These are phyloP conservation scores for Amyloporia xantha DNA, from an alignment of 768 basidiomycete genomes.

Conservation along the genomic window DNA sequence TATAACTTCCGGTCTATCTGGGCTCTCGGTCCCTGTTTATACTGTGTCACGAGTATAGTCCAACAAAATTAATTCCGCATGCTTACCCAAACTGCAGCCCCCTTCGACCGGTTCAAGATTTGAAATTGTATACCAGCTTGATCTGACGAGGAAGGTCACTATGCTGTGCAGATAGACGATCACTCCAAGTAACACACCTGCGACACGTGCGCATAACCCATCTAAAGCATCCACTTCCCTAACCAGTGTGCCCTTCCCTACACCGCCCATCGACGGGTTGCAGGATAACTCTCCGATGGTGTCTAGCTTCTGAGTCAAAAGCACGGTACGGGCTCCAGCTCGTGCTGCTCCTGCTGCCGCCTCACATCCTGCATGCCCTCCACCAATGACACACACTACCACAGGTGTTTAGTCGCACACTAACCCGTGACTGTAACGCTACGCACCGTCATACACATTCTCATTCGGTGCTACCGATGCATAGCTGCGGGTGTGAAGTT, in stretches of 20 bases:
- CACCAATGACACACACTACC: constrained; percentile 80
- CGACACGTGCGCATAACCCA: constrained; percentile 77
- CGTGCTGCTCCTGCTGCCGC: constrained; percentile 84
- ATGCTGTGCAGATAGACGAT: background rate
- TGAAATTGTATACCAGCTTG: constrained; percentile 87
- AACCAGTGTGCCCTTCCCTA: constrained; percentile 90
- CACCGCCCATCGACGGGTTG: constrained; percentile 88
- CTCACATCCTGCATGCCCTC: constrained; percentile 91
- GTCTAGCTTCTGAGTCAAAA: constrained; percentile 76
- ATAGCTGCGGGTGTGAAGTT: background rate
- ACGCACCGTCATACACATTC: constrained; percentile 17
- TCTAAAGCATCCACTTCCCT: constrained; percentile 88
- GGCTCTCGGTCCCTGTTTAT: constrained; percentile 78
- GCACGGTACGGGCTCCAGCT: constrained; percentile 71
- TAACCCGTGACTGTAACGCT: background rate
- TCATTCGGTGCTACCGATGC: background rate
- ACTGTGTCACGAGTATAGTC: background rate
- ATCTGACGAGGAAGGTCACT: constrained; percentile 37
- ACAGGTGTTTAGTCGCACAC: background rate
- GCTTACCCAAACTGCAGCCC: constrained; percentile 83
- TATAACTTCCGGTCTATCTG: constrained; percentile 86
- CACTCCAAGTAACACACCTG: constrained; percentile 67
- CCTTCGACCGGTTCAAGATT: constrained; percentile 79
- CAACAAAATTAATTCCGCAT: background rate
- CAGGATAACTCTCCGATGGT: constrained; percentile 84